Base-by-base conservation (phyloP, 768 basidiomycete species). In the Mrakia blollopis region DNA sequence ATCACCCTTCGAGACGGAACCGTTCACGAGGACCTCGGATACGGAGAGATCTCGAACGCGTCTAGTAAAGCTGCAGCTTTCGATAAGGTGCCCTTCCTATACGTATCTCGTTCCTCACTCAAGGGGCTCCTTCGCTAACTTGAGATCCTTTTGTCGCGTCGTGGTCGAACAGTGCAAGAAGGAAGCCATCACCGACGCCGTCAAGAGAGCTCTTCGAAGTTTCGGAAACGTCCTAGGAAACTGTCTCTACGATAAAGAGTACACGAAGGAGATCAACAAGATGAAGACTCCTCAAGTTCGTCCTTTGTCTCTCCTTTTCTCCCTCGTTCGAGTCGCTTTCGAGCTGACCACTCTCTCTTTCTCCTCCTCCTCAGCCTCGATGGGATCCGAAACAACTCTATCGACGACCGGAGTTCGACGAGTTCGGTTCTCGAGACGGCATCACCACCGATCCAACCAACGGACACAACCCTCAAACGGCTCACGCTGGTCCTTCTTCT, bases 211-310 rank as follows among this genome's bases (percentile, higher is more conserved):
- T 1, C 86, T 99, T 13, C 87, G 93, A 35, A 93, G 89, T 79
- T 99, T 98, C 82, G 97, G 97, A 57, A 97, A 95, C 82, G 85
- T 98, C 3, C 86, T 98, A 23, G 97, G 97, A 0, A 96, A 97
- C 81, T 99, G 97, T 83, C 84, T 98, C n/a, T 98, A 98, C 81
- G 97, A 98, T 85, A 97, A 96, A 85, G 83, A 87, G 9, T 98
- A 93, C 83, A 88, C 92, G 0, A 87, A 90, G 68, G 91, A 95
- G 81, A 86, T 99, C 13, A 85, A 88, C 57, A 96, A 95, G 85
- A 90, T 98, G 79, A 96, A 93, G 82, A 89, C 92, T 0, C 87
- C 88, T 41, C 89, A 89, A 5, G 94, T 96, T 80, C 76, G 91
- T 87, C n/a, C 32, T 37, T 16, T 8, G 37, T 35, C 0, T 13